These are phyloP conservation scores for Backusella australiensis DNA, from an alignment of 192 early-diverging fungal species.

Conservation along the genomic window DNA sequence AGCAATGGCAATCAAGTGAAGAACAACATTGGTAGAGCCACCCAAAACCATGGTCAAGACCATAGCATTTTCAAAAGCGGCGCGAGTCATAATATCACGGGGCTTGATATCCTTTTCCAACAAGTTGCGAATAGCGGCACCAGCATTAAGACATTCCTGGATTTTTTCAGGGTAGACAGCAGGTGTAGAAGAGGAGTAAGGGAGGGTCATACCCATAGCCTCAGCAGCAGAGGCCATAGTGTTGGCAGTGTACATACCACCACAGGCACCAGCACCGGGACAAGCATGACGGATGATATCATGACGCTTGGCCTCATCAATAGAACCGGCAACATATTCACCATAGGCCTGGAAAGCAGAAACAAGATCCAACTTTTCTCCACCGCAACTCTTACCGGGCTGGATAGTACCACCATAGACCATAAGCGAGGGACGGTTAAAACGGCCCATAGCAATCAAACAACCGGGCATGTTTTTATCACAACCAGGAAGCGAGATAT, in stretches of 20 bases:
- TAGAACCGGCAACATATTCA: conserved; percentile 86
- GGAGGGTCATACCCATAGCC: conserved; percentile 96
- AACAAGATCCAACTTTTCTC: conserved; percentile 84
- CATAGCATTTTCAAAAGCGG: conserved; percentile 97
- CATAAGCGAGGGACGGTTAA: conserved; percentile 96
- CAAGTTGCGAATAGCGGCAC: conserved; percentile 83
- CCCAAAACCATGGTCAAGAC: conserved; percentile 91
- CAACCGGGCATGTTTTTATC: conserved; percentile 99
- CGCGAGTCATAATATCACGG: conserved; percentile 92
- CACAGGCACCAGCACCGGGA: conserved; percentile 95
- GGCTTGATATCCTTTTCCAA: conserved; percentile 93
- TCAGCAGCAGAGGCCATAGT: conserved; percentile 92
- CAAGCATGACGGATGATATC: conserved; percentile 73
- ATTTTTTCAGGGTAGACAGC: conserved; percentile 86
- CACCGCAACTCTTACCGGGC: conserved; percentile 68
- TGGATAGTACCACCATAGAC: conserved; percentile 98
- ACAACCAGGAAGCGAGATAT: conserved; percentile 94
- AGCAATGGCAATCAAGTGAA: conserved; percentile 90
- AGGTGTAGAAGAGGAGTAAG: conserved; percentile 94
- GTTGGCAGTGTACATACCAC: conserved; percentile 69
- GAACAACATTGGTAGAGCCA: conserved; percentile 94
- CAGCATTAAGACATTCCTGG: conserved; percentile 85
- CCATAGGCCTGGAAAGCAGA: conserved; percentile 98
- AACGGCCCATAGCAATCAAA: conserved; percentile 93
- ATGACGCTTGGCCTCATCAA: conserved; percentile 81